Percentiles rank a stretch among this genome's conserved stretches.
Evolutionary conservation across 352 stramenopile species (phyloP).

Genomic region (Pythium graminicola): DNA sequence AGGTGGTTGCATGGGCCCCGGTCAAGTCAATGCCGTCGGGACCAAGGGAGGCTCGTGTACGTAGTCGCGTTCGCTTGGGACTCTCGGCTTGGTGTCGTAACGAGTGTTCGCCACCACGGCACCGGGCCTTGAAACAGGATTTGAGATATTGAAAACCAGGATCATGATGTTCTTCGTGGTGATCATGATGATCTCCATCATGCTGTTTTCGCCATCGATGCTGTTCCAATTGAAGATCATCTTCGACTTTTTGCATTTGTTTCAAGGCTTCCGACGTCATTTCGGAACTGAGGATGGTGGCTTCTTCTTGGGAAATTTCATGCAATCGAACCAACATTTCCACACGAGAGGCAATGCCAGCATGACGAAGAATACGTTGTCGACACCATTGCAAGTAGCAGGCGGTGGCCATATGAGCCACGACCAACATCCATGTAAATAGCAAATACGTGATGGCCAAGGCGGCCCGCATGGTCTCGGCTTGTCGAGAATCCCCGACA

Average conservation of each 20-base stretch:
- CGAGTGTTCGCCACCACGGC: constrained; percentile 4
- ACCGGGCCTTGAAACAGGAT: constrained; percentile 1
- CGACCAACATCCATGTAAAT: neutral
- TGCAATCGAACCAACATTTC: constrained; percentile 5
- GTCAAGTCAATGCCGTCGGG: neutral
- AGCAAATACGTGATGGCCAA: neutral
- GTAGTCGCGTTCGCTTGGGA: constrained; percentile 9
- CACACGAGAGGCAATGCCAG: constrained; percentile 2
- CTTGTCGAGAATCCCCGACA: neutral
- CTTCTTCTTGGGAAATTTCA: constrained; percentile 6
- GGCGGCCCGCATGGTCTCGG: constrained; percentile 4
- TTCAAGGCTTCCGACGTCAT: constrained; percentile 5
- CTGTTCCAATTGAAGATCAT: constrained; percentile 3
- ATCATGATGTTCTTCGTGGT: constrained; percentile 1
- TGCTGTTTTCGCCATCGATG: neutral
- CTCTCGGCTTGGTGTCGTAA: constrained; percentile 10
- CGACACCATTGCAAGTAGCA: constrained; percentile 8
- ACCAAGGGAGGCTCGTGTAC: neutral
- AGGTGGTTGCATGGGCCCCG: neutral
- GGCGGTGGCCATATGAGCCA: constrained; percentile 5
- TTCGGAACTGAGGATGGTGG: constrained; percentile 2
- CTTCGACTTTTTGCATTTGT: constrained; percentile 5
- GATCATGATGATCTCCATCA: neutral
- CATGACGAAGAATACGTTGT: constrained; percentile 5
- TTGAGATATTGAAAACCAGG: constrained; percentile 9